Evolutionary conservation across 2,329 filamentous ascomycete species (phyloP), one percentile per base, ranked within the genome.

Genomic region (Conoideocrella luteorostrata): DNA sequence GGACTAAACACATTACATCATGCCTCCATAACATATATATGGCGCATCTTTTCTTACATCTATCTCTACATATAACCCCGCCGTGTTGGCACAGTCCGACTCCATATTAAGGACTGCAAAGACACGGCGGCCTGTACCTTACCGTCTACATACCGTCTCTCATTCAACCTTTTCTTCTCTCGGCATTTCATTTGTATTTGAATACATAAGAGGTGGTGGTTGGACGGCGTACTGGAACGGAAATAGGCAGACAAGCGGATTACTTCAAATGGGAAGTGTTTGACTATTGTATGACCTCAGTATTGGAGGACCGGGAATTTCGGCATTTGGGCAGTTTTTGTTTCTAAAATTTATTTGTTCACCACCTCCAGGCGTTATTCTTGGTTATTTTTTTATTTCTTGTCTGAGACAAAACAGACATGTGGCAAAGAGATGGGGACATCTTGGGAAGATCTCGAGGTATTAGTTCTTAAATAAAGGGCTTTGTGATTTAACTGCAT

Each of bases 181-280:
- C 13, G 7, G 18, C 9, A 22, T 47, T 39, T 44, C 28, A 29
- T 47, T 47, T 44, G 32, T 47, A 12, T 9, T 41, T 41, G 41
- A 32, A 32, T 30, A 41, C 32, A 47, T 44, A 10, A 20, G 28
- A 29, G 41, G 32, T 26, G 28, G 45, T 28, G 17, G 20, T 41
- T 30, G 32, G 33, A 41, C 23, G 45, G 45, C 45, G 41, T 34
- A 40, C 33, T 15, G 45, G 45, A 22, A 29, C 24, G 28, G 22
- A 34, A 34, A 23, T 17, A 21, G 20, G 32, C 26, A 10, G 12
- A 28, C 9, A 20, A 2, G 36, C 22, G n/a, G n/a, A n/a, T n/a
- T n/a, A n/a, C n/a, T n/a, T n/a, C n/a, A n/a, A n/a, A n/a, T n/a
- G n/a, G n/a, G n/a, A n/a, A n/a, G n/a, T n/a, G n/a, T n/a, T n/a